Evolutionary conservation across 371 early-diverging fungal genomes (phyloP), one percentile per base, ranked within the genome.

Genomic region (Mortierella sp.): DNA sequence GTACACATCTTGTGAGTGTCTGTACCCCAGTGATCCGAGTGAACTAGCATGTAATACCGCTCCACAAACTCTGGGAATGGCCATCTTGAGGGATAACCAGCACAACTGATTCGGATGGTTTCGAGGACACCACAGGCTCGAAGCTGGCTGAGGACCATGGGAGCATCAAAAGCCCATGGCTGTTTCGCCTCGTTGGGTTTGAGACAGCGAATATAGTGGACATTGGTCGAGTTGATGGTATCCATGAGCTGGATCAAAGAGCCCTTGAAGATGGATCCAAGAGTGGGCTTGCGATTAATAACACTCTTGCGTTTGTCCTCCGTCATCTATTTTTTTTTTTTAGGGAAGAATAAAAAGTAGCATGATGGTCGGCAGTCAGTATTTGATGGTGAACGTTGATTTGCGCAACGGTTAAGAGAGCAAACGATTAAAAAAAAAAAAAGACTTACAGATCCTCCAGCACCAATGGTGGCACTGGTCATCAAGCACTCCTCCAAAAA

Each of bases 111-210:
- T 47, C 97, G 91, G 73, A 99, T 99, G 1, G 99, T 99, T 83
- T 99, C 99, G 23, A 99, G 81, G 18, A 99, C 99, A 88, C 99
- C 99, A 86, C 99, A 99, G 48, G 99, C 99, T 59, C 96, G 91
- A 50, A 99, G 83, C 84, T 99, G 99, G 19, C 93, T 81, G 12
- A 99, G 85, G 14, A 99, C 97, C 89, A 95, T 92, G 46, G 88
- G 89, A 23, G 95, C 89, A 58, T 98, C 96, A 79, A 98, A 96
- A 23, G 71, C 84, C 90, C 94, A 94, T 16, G 96, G 88, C 0
- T 84, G 86, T 81, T 97, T 97, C 64, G 89, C 91, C 74, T 92
- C 94, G 84, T 97, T 97, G 12, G 98, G 97, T 75, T 97, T 97
- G 84, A 97, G 95, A 88, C 98, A 97, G 68, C 98, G 94, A 68